These are phyloP conservation scores for Linnemannia elongata DNA, from an alignment of 192 early-diverging fungal species.

Conservation along the genomic window DNA sequence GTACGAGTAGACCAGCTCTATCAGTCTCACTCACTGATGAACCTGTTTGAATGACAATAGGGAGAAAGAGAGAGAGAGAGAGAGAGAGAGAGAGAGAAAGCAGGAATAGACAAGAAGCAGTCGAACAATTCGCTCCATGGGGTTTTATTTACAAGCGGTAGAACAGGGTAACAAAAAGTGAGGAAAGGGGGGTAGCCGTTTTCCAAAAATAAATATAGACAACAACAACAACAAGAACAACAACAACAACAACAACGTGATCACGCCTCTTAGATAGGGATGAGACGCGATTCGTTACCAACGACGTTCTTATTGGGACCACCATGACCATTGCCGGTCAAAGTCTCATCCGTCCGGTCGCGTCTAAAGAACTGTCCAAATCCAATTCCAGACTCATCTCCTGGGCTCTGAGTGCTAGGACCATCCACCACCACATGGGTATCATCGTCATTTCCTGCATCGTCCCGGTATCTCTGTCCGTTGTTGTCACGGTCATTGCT, in stretches of 20 bases:
- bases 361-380: slow-evolving; percentile 28
- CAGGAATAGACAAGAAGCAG: too few relatives aligned
- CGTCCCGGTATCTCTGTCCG: slow-evolving; percentile 14
- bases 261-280: neutral
- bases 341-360: slow-evolving; percentile 1
- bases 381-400: slow-evolving; percentile 12
- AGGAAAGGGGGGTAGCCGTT: neutral
- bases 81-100: too few relatives aligned
- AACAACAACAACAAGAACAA: neutral
- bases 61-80: too few relatives aligned
- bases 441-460: slow-evolving; percentile 15
- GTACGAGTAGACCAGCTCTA: too few relatives aligned
- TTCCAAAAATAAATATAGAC: neutral
- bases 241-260: neutral
- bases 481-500: neutral
- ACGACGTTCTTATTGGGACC: slow-evolving; percentile 8
- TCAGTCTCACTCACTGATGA: too few relatives aligned
- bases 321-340: neutral
- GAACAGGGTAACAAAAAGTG: neutral
- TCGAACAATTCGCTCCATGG: too few relatives aligned
- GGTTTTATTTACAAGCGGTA: neutral
- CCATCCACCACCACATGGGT: neutral
- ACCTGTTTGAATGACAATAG: too few relatives aligned
- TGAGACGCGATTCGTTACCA: neutral
- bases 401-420: neutral